Percentiles rank a stretch among this genome's conserved stretches.
Evolutionary conservation across 2,329 filamentous ascomycete species (phyloP).

Genomic region (Beauveria pseudobassiana): DNA sequence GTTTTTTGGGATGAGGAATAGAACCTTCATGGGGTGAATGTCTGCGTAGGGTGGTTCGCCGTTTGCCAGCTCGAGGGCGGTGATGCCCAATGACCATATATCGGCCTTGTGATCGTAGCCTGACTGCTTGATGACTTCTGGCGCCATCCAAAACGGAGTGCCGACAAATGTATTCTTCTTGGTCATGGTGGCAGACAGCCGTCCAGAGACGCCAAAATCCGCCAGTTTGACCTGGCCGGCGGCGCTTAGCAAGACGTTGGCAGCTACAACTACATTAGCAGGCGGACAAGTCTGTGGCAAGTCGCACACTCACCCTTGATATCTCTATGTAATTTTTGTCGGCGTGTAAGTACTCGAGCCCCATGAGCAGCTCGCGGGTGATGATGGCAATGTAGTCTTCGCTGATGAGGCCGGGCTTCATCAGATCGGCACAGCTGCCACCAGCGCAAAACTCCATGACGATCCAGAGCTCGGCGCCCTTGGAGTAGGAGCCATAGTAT

Average conservation of each 20-base stretch:
- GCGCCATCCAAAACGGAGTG: constrained; percentile 99
- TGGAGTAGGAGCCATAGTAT: constrained; percentile 95
- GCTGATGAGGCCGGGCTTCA: constrained; percentile 85
- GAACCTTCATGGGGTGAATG: constrained; percentile 96
- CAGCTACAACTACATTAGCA: constrained; percentile 47
- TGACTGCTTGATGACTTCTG: constrained; percentile 96
- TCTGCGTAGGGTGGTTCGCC: constrained; percentile 93
- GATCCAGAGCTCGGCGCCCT: constrained; percentile 95
- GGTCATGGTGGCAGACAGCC: constrained; percentile 95
- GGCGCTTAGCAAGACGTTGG: constrained; percentile 81
- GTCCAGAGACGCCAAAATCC: constrained; percentile 94
- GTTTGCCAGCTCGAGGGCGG: constrained; percentile 81
- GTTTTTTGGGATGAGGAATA: constrained; percentile 95
- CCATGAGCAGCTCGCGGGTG: constrained; percentile 78
- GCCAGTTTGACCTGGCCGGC: constrained; percentile 95
- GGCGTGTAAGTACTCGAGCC: constrained; percentile 84
- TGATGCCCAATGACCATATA: constrained; percentile 95
- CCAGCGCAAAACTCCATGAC: constrained; percentile 99
- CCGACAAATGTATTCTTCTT: constrained; percentile 99
- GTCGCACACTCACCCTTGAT: constrained; percentile 64
- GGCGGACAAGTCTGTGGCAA: not conserved
- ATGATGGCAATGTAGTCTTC: constrained; percentile 98
- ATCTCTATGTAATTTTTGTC: constrained; percentile 96
- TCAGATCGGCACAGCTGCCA: constrained; percentile 88
- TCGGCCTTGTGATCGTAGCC: constrained; percentile 97